Percentiles rank a stretch among this genome's conserved stretches.
phyloP scores from a whole-genome alignment of 2,329 filamentous ascomycete species.

The Cadophora gregata region DNA sequence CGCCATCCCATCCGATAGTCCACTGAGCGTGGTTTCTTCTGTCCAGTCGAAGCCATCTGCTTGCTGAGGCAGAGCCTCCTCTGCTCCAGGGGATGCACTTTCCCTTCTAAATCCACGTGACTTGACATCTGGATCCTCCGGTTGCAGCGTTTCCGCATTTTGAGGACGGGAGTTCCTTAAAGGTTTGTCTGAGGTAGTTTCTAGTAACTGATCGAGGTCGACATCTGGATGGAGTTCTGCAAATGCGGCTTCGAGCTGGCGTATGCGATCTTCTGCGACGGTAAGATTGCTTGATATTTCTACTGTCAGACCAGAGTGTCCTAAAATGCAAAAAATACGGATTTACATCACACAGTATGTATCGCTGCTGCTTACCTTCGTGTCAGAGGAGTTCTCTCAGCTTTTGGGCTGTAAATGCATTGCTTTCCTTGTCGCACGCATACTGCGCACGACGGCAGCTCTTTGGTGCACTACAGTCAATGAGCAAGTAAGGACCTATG shows the following conservation, averaged over 20 bases:
- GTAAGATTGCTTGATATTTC: conserved; percentile 38
- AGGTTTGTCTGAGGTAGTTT: not conserved
- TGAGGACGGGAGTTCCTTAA: not conserved
- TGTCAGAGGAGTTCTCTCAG: conserved; percentile 49
- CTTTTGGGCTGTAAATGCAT: conserved; percentile 50
- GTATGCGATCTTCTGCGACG: conserved; percentile 31
- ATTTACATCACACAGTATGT: not conserved
- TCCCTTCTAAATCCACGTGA: not conserved
- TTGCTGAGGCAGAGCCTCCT: conserved; percentile 31
- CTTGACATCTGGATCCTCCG: not conserved
- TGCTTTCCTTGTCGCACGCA: conserved; percentile 49
- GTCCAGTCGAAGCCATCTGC: conserved; percentile 37
- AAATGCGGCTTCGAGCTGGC: conserved; percentile 29
- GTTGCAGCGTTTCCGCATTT: not conserved
- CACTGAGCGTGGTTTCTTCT: conserved; percentile 24
- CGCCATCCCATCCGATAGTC: conserved; percentile 45
- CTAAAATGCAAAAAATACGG: not conserved
- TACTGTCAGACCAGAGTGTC: not conserved
- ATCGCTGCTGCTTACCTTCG: conserved; percentile 28
- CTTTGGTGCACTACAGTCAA: conserved; percentile 48
- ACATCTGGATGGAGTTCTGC: conserved; percentile 27
- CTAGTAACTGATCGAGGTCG: conserved; percentile 29
- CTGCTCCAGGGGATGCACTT: not conserved
- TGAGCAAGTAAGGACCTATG: not conserved
- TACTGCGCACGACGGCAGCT: conserved; percentile 47